phyloP scores from a whole-genome alignment of 306 rosid genomes.

The Delonix regia region DNA sequence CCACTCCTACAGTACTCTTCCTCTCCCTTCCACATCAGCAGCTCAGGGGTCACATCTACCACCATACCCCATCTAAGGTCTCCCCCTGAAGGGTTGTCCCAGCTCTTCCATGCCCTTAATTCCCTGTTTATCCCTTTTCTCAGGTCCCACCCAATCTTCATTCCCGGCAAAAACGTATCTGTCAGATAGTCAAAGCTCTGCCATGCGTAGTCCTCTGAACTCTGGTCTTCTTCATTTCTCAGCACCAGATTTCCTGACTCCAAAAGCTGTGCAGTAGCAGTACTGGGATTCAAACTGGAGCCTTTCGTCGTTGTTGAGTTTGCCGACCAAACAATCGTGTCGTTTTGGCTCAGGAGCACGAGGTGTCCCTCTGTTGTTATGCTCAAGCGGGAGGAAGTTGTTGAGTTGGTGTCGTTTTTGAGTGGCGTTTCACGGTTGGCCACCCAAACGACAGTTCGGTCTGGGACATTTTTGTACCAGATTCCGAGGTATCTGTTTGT shows the following conservation, averaged over 20 bases:
- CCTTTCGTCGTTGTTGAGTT: not conserved
- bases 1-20: constrained; percentile 23
- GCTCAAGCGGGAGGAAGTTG: not conserved
- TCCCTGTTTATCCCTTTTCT: constrained; percentile 38
- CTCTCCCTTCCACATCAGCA: constrained; percentile 37
- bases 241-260: constrained; percentile 38
- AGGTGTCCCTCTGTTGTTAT: constrained; percentile 14
- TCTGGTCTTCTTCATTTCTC: not conserved
- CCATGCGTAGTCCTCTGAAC: constrained; percentile 25
- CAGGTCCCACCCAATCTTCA: constrained; percentile 64
- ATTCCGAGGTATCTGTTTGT: constrained; percentile 51
- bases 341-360: constrained; percentile 16
- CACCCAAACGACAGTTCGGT: not conserved
- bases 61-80: constrained; percentile 32
- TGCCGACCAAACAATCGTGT: constrained; percentile 32
- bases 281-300: not conserved
- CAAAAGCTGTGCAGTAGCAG: constrained; percentile 33
- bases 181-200: constrained; percentile 8
- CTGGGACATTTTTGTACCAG: constrained; percentile 45
- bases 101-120: constrained; percentile 50
- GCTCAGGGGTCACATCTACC: constrained; percentile 17
- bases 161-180: constrained; percentile 37
- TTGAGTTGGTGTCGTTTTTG: not conserved
- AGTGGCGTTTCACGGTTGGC: constrained; percentile 48
- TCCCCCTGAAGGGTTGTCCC: constrained; percentile 53